Conservation (phyloP, 2,329 filamentous ascomycete genomes). For the Ceratocystis albifundus region DNA sequence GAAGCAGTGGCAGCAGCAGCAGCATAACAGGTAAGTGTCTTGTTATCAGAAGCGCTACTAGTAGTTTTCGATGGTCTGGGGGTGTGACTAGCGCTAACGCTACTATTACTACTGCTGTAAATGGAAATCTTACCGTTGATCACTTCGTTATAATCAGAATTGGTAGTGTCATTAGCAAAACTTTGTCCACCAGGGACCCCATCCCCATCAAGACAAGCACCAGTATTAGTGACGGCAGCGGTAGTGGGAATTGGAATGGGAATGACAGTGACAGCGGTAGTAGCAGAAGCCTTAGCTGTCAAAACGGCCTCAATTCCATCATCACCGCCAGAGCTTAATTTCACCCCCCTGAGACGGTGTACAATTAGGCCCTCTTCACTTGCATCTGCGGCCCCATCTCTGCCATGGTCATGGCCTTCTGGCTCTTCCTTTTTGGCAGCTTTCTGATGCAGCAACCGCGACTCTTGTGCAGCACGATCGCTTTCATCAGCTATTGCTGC, state of each 20-base stretch:
- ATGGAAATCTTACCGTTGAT: neutral
- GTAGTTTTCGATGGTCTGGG: neutral
- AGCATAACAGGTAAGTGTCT: no score
- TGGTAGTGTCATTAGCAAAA: neutral
- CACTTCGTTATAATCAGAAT: neutral
- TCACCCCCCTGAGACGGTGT: constrained; percentile 15
- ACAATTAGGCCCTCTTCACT: constrained; percentile 13
- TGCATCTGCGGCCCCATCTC: neutral
- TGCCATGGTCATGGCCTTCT: neutral
- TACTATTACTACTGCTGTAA: neutral
- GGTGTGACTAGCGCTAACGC: neutral
- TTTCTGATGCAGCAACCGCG: neutral
- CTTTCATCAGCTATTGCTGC: neutral
- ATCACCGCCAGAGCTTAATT: constrained; percentile 10
- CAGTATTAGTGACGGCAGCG: neutral
- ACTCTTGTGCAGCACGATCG: neutral
- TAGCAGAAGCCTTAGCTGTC: neutral
- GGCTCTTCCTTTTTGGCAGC: constrained; percentile 6
- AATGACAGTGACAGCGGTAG: neutral
- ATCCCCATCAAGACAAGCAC: neutral
- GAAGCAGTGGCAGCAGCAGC: neutral
- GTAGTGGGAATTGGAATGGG: neutral
- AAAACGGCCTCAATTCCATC: constrained; percentile 15
- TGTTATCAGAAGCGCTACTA: constrained; percentile 2
- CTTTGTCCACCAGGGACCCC: neutral